These are phyloP conservation scores for Hysterium pulicare DNA, from an alignment of 2,329 filamentous ascomycete genomes.

Conservation along the genomic window DNA sequence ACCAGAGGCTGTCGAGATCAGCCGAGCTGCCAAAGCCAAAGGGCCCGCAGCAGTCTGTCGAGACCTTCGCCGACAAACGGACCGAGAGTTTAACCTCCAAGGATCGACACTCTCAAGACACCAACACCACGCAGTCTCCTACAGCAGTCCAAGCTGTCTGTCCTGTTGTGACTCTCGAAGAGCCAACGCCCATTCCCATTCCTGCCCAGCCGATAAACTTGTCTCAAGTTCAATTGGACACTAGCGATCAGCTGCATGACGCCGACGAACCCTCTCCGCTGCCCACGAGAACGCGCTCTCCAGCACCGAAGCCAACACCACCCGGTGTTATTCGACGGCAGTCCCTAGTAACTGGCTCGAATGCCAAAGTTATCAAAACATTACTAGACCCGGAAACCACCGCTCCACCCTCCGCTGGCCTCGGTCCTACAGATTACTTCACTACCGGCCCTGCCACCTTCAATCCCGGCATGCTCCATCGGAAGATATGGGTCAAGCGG, in stretches of 20 bases:
- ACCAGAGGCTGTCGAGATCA: constrained; percentile 22
- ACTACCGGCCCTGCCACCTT: constrained; percentile 29
- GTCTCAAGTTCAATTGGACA: constrained; percentile 1
- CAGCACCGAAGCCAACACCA: constrained; percentile 30
- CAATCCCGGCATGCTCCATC: constrained; percentile 45
- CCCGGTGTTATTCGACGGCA: constrained; percentile 42
- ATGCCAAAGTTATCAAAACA: constrained; percentile 48
- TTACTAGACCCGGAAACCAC: constrained; percentile 47
- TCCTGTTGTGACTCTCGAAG: constrained; percentile 30
- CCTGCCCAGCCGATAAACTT: constrained; percentile 18
- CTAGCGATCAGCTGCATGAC: constrained; percentile 7
- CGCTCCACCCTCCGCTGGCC: constrained; percentile 18
- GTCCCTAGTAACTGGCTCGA: constrained; percentile 37
- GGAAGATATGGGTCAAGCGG: constrained; percentile 94
- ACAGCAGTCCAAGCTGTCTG: constrained; percentile 5
- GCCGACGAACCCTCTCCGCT: constrained; percentile 13
- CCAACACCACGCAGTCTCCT: constrained; percentile 9
- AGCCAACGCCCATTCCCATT: constrained; percentile 30
- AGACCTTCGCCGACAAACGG: constrained; percentile 10
- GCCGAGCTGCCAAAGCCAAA: constrained; percentile 16
- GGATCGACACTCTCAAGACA: constrained; percentile 16
- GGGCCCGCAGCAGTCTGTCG: constrained; percentile 5
- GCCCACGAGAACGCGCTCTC: constrained; percentile 5
- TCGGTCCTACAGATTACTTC: constrained; percentile 37
- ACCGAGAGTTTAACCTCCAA: constrained; percentile 16